Evolutionary conservation across 768 basidiomycete genomes (phyloP), one percentile per base, ranked within the genome.

Genomic region (Candolleomyces efflorescens): DNA sequence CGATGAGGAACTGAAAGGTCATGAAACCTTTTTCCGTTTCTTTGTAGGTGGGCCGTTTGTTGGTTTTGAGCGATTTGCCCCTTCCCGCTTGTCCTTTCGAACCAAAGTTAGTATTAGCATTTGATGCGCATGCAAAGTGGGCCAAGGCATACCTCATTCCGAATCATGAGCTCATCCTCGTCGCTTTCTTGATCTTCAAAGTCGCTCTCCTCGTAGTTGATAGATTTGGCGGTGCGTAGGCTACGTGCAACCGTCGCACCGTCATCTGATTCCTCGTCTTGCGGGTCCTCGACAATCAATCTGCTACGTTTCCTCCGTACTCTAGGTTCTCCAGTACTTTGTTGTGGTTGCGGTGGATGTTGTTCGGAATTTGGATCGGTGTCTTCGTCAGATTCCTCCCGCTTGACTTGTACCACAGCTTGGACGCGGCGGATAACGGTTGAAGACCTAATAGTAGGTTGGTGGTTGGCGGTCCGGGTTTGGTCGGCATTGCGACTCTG

Each of bases 401-500:
- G 78, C 63, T 90, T 89, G 38, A 89, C 81, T 36, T 79, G 74
- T 1, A 89, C 72, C 18, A 89, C 76, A 5, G 88, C 85, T 20
- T 83, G 81, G 7, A 90, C 88, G 36, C 84, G 82, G 20, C 88
- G 81, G 43, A 90, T 75, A 15, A 90, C 66, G 0, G 73, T 75
- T 32, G 68, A 60, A 23, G 55, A 18, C 58, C 61, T 26, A 59
- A 51, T 38, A 60, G 43, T 24, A 48, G 51, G 15, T 18, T 49
- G 54, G 39, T 45, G 59, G 22, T 22, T 38, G 43, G 44, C 44
- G 53, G 32, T 53, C 57, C n/a, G 27, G 4, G 17, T 36, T 23
- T 18, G 6, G 22, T 27, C 32, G n/a, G 32, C 36, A 13, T 53
- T 15, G 46, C 20, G 27, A 27, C 12, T 15, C 17, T 50, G 11